Evolutionary conservation across 2,329 filamentous ascomycete species (phyloP).

Genomic region (Periconia sp.): DNA sequence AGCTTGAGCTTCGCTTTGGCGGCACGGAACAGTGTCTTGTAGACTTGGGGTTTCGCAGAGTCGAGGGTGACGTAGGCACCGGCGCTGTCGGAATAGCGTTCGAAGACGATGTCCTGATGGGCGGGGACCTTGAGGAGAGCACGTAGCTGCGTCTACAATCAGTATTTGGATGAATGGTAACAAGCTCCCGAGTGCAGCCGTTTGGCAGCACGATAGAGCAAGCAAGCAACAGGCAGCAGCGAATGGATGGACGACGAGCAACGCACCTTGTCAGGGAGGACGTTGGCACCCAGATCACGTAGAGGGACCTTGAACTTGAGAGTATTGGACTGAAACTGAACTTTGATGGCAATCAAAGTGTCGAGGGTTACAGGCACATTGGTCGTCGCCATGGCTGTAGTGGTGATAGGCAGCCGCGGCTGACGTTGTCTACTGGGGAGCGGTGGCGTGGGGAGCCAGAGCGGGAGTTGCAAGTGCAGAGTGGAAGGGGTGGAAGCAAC

Average conservation of each 20-base stretch:
- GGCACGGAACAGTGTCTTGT: slow-evolving; percentile 95
- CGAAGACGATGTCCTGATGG: slow-evolving; percentile 68
- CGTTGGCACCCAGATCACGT: slow-evolving; percentile 73
- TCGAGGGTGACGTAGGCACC: slow-evolving; percentile 79
- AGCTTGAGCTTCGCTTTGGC: slow-evolving; percentile 98
- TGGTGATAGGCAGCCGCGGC: slow-evolving; percentile 12
- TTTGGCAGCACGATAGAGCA: slow-evolving; percentile 19
- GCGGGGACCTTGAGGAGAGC: slow-evolving; percentile 65
- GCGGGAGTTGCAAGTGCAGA: background rate
- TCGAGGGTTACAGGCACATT: slow-evolving; percentile 60
- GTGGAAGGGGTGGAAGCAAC: slow-evolving; percentile 1
- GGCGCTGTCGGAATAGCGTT: slow-evolving; percentile 95
- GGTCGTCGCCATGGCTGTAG: slow-evolving; percentile 43
- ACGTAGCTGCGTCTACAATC: slow-evolving; percentile 54
- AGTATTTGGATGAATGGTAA: slow-evolving; percentile 13
- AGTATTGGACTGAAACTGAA: slow-evolving; percentile 72
- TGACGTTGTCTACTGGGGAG: slow-evolving; percentile 19
- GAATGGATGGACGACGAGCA: background rate
- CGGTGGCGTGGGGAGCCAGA: background rate
- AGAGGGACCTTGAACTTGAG: slow-evolving; percentile 88
- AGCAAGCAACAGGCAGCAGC: slow-evolving; percentile 1
- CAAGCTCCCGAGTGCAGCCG: slow-evolving; percentile 13
- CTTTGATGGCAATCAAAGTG: slow-evolving; percentile 82
- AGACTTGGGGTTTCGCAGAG: slow-evolving; percentile 74
- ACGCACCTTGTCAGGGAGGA: slow-evolving; percentile 83